Percentiles rank a stretch among this genome's conserved stretches.
Evolutionary conservation across 1,284 basidiomycete genomes (phyloP).

Genomic region (Ustilago hordei): DNA sequence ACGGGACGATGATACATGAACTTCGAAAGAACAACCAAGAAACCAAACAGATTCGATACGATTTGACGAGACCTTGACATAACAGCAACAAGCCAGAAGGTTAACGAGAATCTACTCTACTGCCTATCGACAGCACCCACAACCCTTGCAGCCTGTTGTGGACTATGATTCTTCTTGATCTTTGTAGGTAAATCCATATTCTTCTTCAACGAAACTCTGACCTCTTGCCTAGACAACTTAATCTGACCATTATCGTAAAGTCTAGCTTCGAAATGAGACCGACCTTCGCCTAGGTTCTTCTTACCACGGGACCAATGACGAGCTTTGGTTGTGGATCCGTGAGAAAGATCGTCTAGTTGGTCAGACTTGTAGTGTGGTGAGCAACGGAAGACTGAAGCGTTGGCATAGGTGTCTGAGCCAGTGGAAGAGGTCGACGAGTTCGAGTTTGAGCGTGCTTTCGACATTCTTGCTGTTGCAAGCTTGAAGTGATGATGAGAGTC

Average conservation of each 20-base stretch:
- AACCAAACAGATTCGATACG: background rate
- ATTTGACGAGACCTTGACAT: background rate
- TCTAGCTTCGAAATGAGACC: constrained; percentile 36
- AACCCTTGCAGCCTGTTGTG: constrained; percentile 38
- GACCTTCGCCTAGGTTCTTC: constrained; percentile 39
- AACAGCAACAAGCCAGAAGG: background rate
- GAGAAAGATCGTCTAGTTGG: constrained; percentile 46
- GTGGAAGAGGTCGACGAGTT: constrained; percentile 29
- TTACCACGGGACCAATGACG: constrained; percentile 43
- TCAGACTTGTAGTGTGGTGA: constrained; percentile 40
- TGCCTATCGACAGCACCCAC: constrained; percentile 21
- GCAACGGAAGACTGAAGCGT: constrained; percentile 38
- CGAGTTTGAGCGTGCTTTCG: constrained; percentile 36
- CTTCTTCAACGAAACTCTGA: constrained; percentile 42
- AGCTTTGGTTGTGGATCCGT: constrained; percentile 38
- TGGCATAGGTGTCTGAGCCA: constrained; percentile 38
- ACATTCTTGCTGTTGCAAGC: constrained; percentile 16
- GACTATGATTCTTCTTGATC: constrained; percentile 45
- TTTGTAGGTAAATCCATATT: constrained; percentile 43
- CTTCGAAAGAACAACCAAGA: background rate
- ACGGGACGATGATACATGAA: background rate
- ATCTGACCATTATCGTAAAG: constrained; percentile 15
- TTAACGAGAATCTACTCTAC: background rate
- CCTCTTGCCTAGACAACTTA: constrained; percentile 16
- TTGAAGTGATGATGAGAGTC: background rate